These are phyloP conservation scores for Berberis vulgaris DNA, from an alignment of 164 flowering plant species.

Conservation along the genomic window DNA sequence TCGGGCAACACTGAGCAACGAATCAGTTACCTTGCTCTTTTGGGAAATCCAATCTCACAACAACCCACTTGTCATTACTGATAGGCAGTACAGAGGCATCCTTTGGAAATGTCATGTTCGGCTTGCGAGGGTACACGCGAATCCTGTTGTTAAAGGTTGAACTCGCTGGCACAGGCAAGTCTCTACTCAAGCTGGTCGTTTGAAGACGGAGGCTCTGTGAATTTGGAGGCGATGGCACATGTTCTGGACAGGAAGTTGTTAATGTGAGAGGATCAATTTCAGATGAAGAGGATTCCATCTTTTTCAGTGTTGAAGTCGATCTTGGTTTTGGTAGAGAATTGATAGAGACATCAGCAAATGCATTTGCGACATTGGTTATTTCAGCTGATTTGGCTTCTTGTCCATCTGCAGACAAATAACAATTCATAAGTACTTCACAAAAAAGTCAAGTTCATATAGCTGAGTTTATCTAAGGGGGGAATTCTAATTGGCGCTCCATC, in stretches of 20 bases:
- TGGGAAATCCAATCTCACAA: slow-evolving; percentile 38
- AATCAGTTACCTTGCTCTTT: slow-evolving; percentile 4
- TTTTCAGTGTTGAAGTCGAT: background rate
- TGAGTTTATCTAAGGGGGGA: too few relatives aligned
- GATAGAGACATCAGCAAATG: too few relatives aligned
- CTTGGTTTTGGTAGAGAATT: too few relatives aligned
- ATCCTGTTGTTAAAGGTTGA: slow-evolving; percentile 29
- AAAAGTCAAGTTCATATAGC: too few relatives aligned
- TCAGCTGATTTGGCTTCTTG: too few relatives aligned
- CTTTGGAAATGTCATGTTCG: slow-evolving; percentile 25
- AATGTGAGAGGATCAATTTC: slow-evolving; percentile 13
- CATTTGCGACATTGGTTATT: too few relatives aligned
- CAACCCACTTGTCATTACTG: slow-evolving; percentile 42
- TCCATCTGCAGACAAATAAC: too few relatives aligned
- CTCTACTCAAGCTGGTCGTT: background rate
- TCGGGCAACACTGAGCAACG: background rate
- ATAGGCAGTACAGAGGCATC: slow-evolving; percentile 32
- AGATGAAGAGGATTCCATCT: slow-evolving; percentile 5
- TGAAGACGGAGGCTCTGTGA: slow-evolving; percentile 11
- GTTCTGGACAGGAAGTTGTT: slow-evolving; percentile 5
- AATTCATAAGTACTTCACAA: too few relatives aligned
- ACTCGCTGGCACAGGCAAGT: slow-evolving; percentile 10
- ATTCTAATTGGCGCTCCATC: too few relatives aligned
- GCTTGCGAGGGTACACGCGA: slow-evolving; percentile 27
- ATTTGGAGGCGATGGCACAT: slow-evolving; percentile 5